Percentiles rank a stretch among this genome's conserved stretches.
These are phyloP conservation scores for Harrya chromipes DNA, from an alignment of 768 basidiomycete genomes.

Conservation along the genomic window DNA sequence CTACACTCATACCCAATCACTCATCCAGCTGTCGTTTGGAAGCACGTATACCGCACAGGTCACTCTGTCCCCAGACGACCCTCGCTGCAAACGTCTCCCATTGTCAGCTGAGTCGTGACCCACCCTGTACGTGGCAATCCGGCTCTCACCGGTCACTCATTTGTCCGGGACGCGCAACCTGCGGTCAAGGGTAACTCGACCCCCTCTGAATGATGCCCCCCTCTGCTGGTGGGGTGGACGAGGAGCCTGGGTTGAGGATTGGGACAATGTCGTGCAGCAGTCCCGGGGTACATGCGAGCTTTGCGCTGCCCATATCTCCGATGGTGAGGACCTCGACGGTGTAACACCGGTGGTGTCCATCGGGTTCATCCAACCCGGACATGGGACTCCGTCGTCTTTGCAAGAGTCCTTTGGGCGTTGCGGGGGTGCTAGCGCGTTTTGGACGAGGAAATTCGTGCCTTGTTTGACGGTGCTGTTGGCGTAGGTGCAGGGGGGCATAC, in stretches of 20 bases:
- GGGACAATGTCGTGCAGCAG: slow-evolving; percentile 8
- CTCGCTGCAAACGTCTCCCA: slow-evolving; percentile 4
- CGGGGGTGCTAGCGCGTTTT: slow-evolving; percentile 6
- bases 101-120: slow-evolving; percentile 6
- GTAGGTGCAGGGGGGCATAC: not conserved
- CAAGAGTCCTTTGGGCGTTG: slow-evolving; percentile 5
- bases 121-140: not conserved
- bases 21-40: slow-evolving; percentile 16
- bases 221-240: slow-evolving; percentile 20
- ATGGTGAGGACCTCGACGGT: not conserved
- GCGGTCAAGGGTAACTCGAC: slow-evolving; percentile 5
- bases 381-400: not conserved
- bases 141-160: not conserved
- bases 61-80: not conserved
- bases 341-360: too few species aligned
- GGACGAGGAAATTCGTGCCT: slow-evolving; percentile 22
- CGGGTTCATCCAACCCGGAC: not conserved
- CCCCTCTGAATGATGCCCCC: slow-evolving; percentile 18
- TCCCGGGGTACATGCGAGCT: not conserved
- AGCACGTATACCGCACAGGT: not conserved
- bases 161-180: not conserved
- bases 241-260: slow-evolving; percentile 18
- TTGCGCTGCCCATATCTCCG: not conserved
- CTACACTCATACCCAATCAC: slow-evolving; percentile 13
- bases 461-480: slow-evolving; percentile 5